These are phyloP conservation scores for Speleostelium caveatum DNA, from an alignment of 78 protist genomes.

Conservation along the genomic window DNA sequence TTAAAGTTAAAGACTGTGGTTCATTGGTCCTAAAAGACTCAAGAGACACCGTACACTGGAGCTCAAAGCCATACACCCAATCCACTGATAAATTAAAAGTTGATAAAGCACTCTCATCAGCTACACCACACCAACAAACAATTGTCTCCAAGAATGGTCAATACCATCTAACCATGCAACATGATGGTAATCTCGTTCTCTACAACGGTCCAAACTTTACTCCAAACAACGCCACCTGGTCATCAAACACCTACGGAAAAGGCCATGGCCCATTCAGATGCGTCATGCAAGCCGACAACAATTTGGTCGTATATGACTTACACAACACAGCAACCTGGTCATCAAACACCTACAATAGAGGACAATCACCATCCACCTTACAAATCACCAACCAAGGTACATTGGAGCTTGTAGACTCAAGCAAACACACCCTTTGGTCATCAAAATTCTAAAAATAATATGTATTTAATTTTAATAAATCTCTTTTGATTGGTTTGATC, in stretches of 20 bases:
- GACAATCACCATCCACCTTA: background rate
- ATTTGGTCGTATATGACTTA: background rate
- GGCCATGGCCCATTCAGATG: too few species aligned
- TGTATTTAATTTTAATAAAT: too few species aligned
- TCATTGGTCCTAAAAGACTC: background rate
- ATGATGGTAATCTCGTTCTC: conserved; percentile 19
- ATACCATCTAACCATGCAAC: conserved; percentile 15
- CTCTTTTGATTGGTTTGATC: too few species aligned
- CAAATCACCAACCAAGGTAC: conserved; percentile 22
- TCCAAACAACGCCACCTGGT: background rate
- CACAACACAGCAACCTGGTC: background rate
- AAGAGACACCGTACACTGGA: background rate
- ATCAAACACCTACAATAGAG: background rate
- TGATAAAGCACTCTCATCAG: background rate
- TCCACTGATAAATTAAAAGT: too few species aligned
- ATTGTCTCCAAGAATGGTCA: background rate
- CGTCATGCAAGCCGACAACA: background rate
- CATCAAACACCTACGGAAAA: too few species aligned
- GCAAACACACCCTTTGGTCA: too few species aligned
- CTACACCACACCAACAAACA: background rate
- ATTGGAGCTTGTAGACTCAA: too few species aligned
- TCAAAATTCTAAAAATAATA: too few species aligned
- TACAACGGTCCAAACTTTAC: background rate
- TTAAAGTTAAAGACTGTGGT: conserved; percentile 3
- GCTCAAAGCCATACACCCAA: conserved; percentile 3